Conservation (phyloP, 495 filamentous ascomycete species). For the Aspergillus coremiiformis region DNA sequence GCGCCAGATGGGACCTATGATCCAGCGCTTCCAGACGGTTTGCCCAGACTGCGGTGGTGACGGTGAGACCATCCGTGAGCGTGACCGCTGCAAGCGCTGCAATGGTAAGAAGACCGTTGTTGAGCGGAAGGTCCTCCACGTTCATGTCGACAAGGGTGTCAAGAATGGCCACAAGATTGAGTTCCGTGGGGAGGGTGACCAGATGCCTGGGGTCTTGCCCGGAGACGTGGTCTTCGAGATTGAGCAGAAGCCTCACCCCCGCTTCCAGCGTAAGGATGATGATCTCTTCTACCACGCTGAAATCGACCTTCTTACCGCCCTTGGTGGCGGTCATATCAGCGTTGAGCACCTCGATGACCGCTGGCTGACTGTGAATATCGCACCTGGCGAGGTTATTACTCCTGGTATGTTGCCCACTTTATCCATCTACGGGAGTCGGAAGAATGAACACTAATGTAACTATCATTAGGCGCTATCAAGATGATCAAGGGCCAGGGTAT, state of each 20-base stretch:
- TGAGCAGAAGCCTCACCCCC: conserved; percentile 90
- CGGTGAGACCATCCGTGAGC: conserved; percentile 90
- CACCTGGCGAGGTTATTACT: conserved; percentile 87
- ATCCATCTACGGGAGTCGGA: background rate
- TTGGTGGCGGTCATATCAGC: conserved; percentile 80
- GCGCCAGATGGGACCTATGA: conserved; percentile 99
- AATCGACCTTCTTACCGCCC: conserved; percentile 91
- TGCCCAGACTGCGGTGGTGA: conserved; percentile 98
- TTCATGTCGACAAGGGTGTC: conserved; percentile 94
- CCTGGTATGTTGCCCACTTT: conserved; percentile 60
- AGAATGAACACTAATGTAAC: conserved; percentile 12
- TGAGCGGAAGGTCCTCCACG: conserved; percentile 96
- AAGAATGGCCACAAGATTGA: conserved; percentile 90
- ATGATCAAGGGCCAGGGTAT: conserved; percentile 96
- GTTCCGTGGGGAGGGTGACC: conserved; percentile 94
- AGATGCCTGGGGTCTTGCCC: conserved; percentile 83
- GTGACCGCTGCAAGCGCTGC: conserved; percentile 93
- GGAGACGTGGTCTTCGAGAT: conserved; percentile 98
- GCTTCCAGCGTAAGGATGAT: conserved; percentile 94
- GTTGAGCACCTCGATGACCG: conserved; percentile 97
- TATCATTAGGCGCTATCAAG: conserved; percentile 68
- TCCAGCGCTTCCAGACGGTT: conserved; percentile 98
- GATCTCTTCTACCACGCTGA: conserved; percentile 94
- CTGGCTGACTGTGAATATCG: conserved; percentile 86
- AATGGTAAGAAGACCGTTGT: conserved; percentile 94